Evolutionary conservation across 2,329 filamentous ascomycete species (phyloP).

Genomic region (Phoma herbarum): DNA sequence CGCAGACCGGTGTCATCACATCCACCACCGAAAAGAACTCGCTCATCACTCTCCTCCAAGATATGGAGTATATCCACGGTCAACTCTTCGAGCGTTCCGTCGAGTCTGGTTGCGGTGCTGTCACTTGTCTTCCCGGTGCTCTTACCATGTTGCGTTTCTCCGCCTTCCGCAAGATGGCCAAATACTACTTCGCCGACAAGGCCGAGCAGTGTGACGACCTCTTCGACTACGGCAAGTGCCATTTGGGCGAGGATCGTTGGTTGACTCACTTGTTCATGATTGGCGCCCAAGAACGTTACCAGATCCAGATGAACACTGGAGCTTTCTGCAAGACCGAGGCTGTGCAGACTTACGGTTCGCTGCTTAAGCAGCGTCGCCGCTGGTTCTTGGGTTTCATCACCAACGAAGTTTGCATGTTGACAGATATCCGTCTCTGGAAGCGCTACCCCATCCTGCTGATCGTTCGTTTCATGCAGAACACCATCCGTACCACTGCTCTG

Average conservation of each 20-base stretch:
- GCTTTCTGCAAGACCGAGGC: constrained; percentile 99
- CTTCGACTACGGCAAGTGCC: constrained; percentile 96
- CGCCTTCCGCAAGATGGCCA: constrained; percentile 94
- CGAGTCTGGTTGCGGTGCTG: constrained; percentile 90
- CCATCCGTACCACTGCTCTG: constrained; percentile 90
- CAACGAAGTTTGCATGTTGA: constrained; percentile 98
- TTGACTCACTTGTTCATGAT: constrained; percentile 99
- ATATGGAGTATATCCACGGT: constrained; percentile 98
- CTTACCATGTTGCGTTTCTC: constrained; percentile 95
- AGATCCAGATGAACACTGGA: constrained; percentile 97
- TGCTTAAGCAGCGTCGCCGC: constrained; percentile 91
- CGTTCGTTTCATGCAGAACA: constrained; percentile 94
- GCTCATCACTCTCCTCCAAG: constrained; percentile 89
- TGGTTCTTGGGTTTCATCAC: constrained; percentile 99
- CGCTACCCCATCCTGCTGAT: constrained; percentile 86
- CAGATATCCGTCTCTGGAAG: constrained; percentile 89
- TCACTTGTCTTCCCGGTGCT: constrained; percentile 95
- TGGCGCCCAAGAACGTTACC: constrained; percentile 88
- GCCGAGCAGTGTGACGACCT: constrained; percentile 94
- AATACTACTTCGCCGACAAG: constrained; percentile 98
- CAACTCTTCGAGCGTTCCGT: constrained; percentile 96
- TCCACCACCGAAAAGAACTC: constrained; percentile 89
- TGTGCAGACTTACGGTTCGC: constrained; percentile 83
- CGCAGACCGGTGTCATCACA: constrained; percentile 97
- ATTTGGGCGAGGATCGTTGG: constrained; percentile 95